Conservation (phyloP, 2,329 filamentous ascomycete genomes). For the Remersonia thermophila region DNA sequence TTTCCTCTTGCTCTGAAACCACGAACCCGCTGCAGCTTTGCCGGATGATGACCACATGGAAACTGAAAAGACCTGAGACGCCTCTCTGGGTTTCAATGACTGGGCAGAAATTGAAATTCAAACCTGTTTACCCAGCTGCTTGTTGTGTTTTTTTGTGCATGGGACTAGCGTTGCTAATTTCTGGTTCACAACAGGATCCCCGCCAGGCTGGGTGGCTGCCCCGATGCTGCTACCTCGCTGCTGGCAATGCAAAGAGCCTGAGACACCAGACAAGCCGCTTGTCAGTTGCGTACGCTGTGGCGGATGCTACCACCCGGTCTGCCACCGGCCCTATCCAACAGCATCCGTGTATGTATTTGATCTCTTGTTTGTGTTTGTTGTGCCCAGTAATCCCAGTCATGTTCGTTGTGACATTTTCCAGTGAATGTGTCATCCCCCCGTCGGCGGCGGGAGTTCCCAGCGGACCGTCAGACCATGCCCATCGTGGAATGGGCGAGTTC, state of each 20-base stretch:
- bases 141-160: no score
- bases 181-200: no score
- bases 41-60: constrained; percentile 37
- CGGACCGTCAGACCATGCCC: not conserved
- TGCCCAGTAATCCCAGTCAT: no score
- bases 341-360: constrained; percentile 12
- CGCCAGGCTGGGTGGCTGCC: constrained; percentile 2
- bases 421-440: no score
- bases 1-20: constrained; percentile 5
- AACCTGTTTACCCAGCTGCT: not conserved
- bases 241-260: constrained; percentile 11
- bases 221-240: constrained; percentile 8
- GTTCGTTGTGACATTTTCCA: no score
- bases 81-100: not conserved
- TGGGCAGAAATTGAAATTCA: constrained; percentile 1
- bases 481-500: not conserved
- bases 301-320: constrained; percentile 17
- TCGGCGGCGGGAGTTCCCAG: no score
- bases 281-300: constrained; percentile 14
- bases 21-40: constrained; percentile 38
- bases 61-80: constrained; percentile 72
- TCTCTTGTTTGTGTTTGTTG: no score
- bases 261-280: constrained; percentile 13
- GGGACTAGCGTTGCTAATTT: no score
- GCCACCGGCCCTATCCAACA: constrained; percentile 14